These are phyloP conservation scores for Blastocystis sp. DNA, from an alignment of 352 stramenopile species.

Conservation along the genomic window DNA sequence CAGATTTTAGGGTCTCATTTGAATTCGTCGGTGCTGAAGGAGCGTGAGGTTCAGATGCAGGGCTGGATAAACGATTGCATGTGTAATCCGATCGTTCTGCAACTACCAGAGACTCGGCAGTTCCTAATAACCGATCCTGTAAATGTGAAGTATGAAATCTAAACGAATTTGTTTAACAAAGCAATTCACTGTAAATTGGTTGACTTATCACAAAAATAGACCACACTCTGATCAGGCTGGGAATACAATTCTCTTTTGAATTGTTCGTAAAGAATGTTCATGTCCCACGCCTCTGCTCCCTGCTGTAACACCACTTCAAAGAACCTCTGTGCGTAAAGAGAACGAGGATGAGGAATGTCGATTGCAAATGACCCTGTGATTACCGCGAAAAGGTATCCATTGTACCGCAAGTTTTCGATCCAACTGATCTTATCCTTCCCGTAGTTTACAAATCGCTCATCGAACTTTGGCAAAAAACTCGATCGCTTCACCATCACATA, in stretches of 20 bases:
- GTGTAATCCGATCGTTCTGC: neutral
- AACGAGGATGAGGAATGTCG: neutral
- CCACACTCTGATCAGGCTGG: neutral
- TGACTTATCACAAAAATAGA: neutral
- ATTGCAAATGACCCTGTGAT: neutral
- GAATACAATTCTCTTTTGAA: neutral
- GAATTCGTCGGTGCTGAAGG: neutral
- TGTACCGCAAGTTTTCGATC: slow-evolving; percentile 59
- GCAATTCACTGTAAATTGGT: neutral
- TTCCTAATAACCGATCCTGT: slow-evolving; percentile 6
- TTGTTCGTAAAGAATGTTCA: neutral
- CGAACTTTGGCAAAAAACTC: slow-evolving; percentile 37
- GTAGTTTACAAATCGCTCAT: slow-evolving; percentile 65
- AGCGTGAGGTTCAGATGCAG: slow-evolving; percentile 2
- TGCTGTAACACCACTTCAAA: neutral
- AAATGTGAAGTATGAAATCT: slow-evolving; percentile 50
- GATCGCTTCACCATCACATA: slow-evolving; percentile 64
- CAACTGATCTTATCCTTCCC: slow-evolving; percentile 65
- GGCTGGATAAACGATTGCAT: neutral
- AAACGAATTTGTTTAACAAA: neutral
- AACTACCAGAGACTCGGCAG: neutral
- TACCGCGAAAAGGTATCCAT: neutral
- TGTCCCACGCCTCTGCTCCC: neutral
- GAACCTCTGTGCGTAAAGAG: neutral
- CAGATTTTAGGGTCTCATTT: slow-evolving; percentile 30